A percentile compares a stretch with the other conserved stretches of the same genome.
phyloP scores from a whole-genome alignment of 331 rosid genomes.

The Pyracantha coccinea region DNA sequence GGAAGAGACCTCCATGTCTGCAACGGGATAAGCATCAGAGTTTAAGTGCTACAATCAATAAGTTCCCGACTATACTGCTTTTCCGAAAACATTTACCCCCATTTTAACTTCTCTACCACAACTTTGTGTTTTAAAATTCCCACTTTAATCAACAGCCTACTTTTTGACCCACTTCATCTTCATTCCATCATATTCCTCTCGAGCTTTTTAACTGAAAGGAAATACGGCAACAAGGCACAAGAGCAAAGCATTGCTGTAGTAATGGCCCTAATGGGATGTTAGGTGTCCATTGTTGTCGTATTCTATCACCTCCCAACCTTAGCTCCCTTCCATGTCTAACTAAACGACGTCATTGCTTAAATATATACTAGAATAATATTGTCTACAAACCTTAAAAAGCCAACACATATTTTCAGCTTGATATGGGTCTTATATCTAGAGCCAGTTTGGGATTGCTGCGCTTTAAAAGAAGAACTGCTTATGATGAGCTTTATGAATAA shows the following conservation, averaged over 20 bases:
- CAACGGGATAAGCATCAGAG: constrained; percentile 15
- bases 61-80: background rate
- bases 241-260: background rate
- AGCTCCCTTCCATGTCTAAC: background rate
- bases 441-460: too few species aligned
- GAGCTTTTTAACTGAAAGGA: background rate
- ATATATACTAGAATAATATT: background rate
- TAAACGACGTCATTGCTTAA: background rate
- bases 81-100: background rate
- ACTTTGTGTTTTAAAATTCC: background rate
- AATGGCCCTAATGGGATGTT: background rate
- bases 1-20: constrained; percentile 99
- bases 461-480: too few species aligned
- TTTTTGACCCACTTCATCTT: background rate
- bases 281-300: background rate
- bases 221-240: background rate
- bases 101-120: background rate
- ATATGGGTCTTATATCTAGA: background rate
- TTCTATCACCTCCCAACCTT: background rate
- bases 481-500: too few species aligned
- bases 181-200: background rate
- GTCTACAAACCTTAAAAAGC: background rate
- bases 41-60: constrained; percentile 8
- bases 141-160: background rate
- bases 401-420: background rate